A percentile compares a stretch with the other conserved stretches of the same genome.
phyloP scores from a whole-genome alignment of 495 filamentous ascomycete species.

The Glutinoglossum americanum region DNA sequence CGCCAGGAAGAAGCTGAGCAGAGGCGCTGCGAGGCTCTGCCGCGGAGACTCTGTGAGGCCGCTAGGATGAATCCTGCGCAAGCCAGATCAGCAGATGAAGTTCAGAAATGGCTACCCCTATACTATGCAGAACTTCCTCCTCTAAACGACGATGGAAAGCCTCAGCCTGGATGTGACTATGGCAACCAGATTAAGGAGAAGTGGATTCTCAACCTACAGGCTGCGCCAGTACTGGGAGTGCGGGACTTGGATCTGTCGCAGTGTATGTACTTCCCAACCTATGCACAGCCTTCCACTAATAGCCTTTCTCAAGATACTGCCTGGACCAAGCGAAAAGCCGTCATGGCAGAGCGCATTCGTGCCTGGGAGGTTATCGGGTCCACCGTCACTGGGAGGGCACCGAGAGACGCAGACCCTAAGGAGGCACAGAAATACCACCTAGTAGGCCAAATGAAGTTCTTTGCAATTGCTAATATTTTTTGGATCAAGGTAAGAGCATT shows the following conservation, averaged over 20 bases:
- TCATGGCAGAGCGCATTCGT: conserved; percentile 16
- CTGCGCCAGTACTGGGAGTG: conserved; percentile 50
- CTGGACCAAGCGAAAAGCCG: conserved; percentile 37
- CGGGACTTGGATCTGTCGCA: conserved; percentile 53
- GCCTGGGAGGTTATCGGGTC: conserved; percentile 11
- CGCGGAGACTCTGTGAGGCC: conserved; percentile 22
- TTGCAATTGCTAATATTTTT: conserved; percentile 41
- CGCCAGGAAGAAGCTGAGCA: conserved; percentile 31
- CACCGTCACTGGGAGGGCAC: conserved; percentile 19
- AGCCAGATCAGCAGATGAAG: conserved; percentile 19
- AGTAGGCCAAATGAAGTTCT: conserved; percentile 9
- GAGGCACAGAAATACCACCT: neutral
- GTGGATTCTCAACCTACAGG: conserved; percentile 61
- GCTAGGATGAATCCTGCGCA: conserved; percentile 28
- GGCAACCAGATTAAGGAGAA: conserved; percentile 27
- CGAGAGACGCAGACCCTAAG: neutral
- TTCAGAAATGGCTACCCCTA: conserved; percentile 28
- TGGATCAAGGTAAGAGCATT: conserved; percentile 44
- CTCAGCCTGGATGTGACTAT: neutral
- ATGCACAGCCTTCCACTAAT: neutral
- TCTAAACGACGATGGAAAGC: conserved; percentile 9
- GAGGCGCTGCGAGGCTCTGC: conserved; percentile 33
- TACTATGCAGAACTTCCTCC: conserved; percentile 24
- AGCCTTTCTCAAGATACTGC: conserved; percentile 28
- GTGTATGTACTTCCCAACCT: conserved; percentile 27